A percentile compares a stretch with the other conserved stretches of the same genome.
Evolutionary conservation across 2,329 filamentous ascomycete species (phyloP).

Genomic region (Plectosphaerella cucumerina): DNA sequence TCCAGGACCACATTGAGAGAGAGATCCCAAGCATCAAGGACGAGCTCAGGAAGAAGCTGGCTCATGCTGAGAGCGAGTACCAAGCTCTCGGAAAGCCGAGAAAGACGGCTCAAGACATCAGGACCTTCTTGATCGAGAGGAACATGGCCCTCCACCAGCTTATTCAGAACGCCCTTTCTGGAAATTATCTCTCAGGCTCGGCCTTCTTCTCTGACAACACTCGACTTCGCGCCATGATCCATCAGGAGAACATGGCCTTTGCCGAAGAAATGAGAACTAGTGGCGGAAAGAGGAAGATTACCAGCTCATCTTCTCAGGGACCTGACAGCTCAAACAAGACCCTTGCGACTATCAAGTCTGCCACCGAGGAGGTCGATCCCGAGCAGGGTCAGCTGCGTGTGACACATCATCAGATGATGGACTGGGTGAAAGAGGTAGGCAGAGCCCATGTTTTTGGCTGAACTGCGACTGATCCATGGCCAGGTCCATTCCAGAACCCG

Average conservation of each 20-base stretch:
- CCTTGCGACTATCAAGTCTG: constrained; percentile 2
- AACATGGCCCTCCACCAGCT: constrained; percentile 39
- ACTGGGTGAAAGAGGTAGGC: constrained; percentile 20
- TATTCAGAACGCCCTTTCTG: constrained; percentile 41
- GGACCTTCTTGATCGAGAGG: constrained; percentile 38
- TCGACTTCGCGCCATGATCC: constrained; percentile 50
- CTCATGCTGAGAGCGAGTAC: constrained; percentile 26
- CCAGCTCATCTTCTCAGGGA: no score
- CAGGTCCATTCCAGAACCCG: not conserved
- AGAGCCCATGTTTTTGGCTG: not conserved
- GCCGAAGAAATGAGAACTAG: constrained; percentile 31
- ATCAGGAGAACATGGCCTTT: constrained; percentile 45
- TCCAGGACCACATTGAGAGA: not conserved
- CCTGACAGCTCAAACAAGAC: constrained; percentile 16
- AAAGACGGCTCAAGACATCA: constrained; percentile 41
- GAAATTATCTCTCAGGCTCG: constrained; percentile 45
- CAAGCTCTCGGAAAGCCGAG: constrained; percentile 44
- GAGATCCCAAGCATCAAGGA: constrained; percentile 28
- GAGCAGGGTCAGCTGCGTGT: not conserved
- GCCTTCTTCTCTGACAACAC: constrained; percentile 25
- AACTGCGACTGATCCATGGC: not conserved
- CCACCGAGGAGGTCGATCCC: not conserved
- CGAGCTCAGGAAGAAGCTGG: constrained; percentile 19
- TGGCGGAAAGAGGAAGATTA: constrained; percentile 23
- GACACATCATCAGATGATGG: constrained; percentile 17